These are phyloP conservation scores for Epichloe baconii DNA, from an alignment of 2,329 filamentous ascomycete genomes.

Conservation along the genomic window DNA sequence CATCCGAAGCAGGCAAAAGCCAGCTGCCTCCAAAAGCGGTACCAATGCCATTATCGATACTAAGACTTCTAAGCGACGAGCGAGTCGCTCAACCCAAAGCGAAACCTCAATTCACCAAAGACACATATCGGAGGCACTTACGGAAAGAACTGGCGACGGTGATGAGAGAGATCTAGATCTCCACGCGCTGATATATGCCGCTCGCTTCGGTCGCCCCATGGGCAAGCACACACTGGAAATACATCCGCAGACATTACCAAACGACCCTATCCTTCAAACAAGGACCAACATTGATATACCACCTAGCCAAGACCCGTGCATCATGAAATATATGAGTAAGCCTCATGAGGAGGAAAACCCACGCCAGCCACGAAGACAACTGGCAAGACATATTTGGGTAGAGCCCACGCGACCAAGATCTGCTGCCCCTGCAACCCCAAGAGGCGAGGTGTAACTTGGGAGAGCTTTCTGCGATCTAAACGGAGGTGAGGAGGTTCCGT, in stretches of 20 bases:
- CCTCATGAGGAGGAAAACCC: slow-evolving; percentile 4
- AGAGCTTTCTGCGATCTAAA: slow-evolving; percentile 14
- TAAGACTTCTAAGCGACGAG: neutral
- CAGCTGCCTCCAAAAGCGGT: slow-evolving; percentile 10
- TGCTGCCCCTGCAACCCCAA: slow-evolving; percentile 4
- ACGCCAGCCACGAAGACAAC: slow-evolving; percentile 5
- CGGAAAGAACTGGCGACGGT: slow-evolving; percentile 1
- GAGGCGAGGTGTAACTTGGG: slow-evolving; percentile 10
- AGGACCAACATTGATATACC: slow-evolving; percentile 18
- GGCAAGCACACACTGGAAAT: slow-evolving; percentile 23
- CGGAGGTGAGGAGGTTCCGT: slow-evolving; percentile 9
- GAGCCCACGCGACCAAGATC: slow-evolving; percentile 10
- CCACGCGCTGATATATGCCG: slow-evolving; percentile 18
- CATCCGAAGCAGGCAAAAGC: slow-evolving; percentile 10
- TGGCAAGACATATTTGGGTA: slow-evolving; percentile 9
- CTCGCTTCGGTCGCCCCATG: slow-evolving; percentile 14
- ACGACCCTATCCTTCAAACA: slow-evolving; percentile 24
- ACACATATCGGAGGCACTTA: neutral
- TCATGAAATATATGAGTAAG: slow-evolving; percentile 17
- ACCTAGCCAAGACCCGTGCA: slow-evolving; percentile 26
- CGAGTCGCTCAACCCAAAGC: slow-evolving; percentile 5
- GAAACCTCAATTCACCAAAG: neutral
- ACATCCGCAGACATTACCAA: slow-evolving; percentile 25
- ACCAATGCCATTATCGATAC: neutral
- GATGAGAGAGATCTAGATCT: slow-evolving; percentile 16